Percentiles rank a stretch among this genome's conserved stretches.
phyloP scores from a whole-genome alignment of 2,329 filamentous ascomycete species.

The Nemania bipapillata region DNA sequence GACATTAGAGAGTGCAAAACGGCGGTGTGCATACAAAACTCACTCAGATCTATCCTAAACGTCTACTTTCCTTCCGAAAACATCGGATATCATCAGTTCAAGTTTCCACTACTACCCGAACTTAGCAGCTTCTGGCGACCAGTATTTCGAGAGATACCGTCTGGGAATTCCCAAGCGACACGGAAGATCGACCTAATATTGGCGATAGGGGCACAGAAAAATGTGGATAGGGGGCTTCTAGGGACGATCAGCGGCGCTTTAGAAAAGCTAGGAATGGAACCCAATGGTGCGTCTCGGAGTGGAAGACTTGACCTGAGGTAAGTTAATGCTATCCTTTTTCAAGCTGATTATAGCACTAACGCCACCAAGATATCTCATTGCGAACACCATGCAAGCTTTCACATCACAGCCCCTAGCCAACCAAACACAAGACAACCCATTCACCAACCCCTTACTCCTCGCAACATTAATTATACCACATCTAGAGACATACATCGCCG shows the following conservation, averaged over 20 bases:
- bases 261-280: conserved; percentile 65
- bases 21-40: conserved; percentile 67
- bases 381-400: conserved; percentile 69
- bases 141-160: conserved; percentile 58
- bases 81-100: conserved; percentile 60
- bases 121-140: conserved; percentile 65
- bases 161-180: conserved; percentile 49
- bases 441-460: conserved; percentile 64
- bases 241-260: conserved; percentile 62
- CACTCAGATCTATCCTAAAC: conserved; percentile 64
- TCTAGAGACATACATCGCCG: conserved; percentile 68
- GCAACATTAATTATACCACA: conserved; percentile 70
- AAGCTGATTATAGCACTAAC: conserved; percentile 22
- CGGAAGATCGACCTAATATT: conserved; percentile 67
- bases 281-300: conserved; percentile 62
- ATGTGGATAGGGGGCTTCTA: conserved; percentile 63
- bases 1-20: conserved; percentile 56
- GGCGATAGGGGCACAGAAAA: conserved; percentile 67
- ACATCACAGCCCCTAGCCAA: conserved; percentile 62
- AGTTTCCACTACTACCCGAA: conserved; percentile 61
- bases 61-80: conserved; percentile 62
- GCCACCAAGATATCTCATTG: conserved; percentile 65
- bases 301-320: conserved; percentile 70
- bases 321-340: conserved; percentile 33
- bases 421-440: conserved; percentile 65